Percentiles rank a stretch among this genome's conserved stretches.
phyloP scores from a whole-genome alignment of 805 yeast species.

The Yamadazyma kitorensis region DNA sequence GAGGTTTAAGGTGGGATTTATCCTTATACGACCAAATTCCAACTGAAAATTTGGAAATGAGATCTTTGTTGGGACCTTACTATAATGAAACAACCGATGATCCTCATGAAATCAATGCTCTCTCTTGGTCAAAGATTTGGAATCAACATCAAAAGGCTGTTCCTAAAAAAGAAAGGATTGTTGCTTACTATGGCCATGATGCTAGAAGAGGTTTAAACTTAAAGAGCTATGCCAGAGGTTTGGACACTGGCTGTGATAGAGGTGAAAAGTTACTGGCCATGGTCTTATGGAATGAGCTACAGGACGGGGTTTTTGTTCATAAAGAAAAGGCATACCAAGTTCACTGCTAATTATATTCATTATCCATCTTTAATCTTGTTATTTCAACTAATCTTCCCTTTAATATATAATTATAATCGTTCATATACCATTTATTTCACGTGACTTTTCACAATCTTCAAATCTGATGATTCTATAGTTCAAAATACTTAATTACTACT shows the following conservation, averaged over 20 bases:
- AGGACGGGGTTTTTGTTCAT: constrained; percentile 14
- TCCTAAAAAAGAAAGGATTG: constrained; percentile 22
- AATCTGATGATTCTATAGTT: too few species aligned
- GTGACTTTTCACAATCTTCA: constrained; percentile 6
- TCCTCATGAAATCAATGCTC: constrained; percentile 31
- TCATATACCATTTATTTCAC: constrained; percentile 2
- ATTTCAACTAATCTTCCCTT: too few species aligned
- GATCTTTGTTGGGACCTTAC: constrained; percentile 64
- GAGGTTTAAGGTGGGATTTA: constrained; percentile 71
- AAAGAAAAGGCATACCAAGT: constrained; percentile 23
- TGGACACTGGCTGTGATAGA: constrained; percentile 79
- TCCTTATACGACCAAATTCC: constrained; percentile 58
- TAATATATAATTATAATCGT: too few species aligned
- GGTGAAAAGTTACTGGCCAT: constrained; percentile 71
- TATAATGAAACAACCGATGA: constrained; percentile 58
- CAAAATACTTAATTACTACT: too few species aligned
- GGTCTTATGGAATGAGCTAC: constrained; percentile 38
- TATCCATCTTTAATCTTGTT: neutral
- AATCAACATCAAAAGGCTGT: constrained; percentile 40
- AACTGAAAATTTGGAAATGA: constrained; percentile 62
- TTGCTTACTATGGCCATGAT: constrained; percentile 85
- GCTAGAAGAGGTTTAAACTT: constrained; percentile 72
- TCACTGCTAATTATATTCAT: constrained; percentile 11
- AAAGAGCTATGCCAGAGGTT: constrained; percentile 67
- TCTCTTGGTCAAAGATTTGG: constrained; percentile 60